These are phyloP conservation scores for Cystobasidium tubakii DNA, from an alignment of 768 basidiomycete genomes.

Conservation along the genomic window DNA sequence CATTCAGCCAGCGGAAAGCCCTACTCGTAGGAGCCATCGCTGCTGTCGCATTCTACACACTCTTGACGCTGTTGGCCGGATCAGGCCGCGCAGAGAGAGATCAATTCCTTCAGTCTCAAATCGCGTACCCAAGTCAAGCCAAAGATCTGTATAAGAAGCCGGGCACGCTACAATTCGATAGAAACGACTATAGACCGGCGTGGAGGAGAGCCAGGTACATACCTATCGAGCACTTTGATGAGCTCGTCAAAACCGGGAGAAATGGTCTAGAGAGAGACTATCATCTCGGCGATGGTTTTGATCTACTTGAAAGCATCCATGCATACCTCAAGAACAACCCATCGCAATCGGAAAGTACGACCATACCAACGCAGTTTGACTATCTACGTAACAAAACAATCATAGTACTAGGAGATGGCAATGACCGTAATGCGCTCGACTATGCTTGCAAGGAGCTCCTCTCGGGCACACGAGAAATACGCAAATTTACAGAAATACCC, in stretches of 20 bases:
- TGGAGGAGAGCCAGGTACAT: conserved; percentile 1
- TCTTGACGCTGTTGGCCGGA: neutral
- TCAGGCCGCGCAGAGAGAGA: conserved; percentile 5
- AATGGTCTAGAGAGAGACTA: conserved; percentile 8
- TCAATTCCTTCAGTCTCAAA: neutral
- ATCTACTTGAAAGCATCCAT: neutral
- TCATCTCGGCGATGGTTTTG: neutral
- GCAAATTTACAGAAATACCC: neutral
- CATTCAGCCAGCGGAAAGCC: conserved; percentile 4
- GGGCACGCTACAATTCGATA: neutral
- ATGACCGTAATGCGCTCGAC: neutral
- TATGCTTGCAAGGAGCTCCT: neutral
- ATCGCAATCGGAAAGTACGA: neutral
- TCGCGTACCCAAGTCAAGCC: neutral
- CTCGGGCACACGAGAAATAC: neutral
- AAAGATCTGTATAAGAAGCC: conserved; percentile 2
- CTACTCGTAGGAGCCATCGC: neutral
- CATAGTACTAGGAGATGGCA: neutral
- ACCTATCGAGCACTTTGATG: neutral
- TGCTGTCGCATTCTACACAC: neutral
- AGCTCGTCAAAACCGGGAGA: neutral
- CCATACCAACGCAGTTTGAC: neutral
- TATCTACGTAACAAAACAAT: conserved; percentile 9
- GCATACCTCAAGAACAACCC: neutral
- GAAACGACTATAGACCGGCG: conserved; percentile 4